A percentile compares a stretch with the other conserved stretches of the same genome.
Evolutionary conservation across 345 rosid genomes (phyloP).

Genomic region (Moricandia arvensis): DNA sequence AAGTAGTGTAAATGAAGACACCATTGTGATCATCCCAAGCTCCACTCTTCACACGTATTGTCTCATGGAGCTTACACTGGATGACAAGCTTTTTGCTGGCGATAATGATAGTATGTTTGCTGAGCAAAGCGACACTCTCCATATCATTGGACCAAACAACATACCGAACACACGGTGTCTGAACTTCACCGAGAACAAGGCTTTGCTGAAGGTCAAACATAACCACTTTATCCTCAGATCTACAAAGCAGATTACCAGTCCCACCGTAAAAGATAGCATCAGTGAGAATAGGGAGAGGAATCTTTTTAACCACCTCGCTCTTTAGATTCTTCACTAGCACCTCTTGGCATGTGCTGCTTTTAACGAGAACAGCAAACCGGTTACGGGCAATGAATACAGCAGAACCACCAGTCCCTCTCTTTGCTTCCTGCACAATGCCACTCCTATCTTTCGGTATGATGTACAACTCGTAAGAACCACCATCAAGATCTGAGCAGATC

Average conservation of each 20-base stretch:
- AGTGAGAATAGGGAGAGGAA: constrained; percentile 65
- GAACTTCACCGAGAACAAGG: too few species aligned
- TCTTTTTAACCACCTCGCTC: constrained; percentile 79
- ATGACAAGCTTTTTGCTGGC: constrained; percentile 87
- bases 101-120: constrained; percentile 88
- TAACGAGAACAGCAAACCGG: constrained; percentile 95
- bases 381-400: constrained; percentile 90
- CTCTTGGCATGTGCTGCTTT: constrained; percentile 83
- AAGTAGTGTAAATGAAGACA: constrained; percentile 40
- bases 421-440: constrained; percentile 77
- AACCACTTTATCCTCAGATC: too few species aligned
- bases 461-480: constrained; percentile 91
- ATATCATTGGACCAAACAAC: constrained; percentile 93
- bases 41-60: constrained; percentile 93
- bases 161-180: constrained; percentile 71
- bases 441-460: constrained; percentile 83
- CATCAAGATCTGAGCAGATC: constrained; percentile 90
- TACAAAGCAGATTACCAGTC: too few species aligned
- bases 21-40: constrained; percentile 97
- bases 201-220: too few species aligned
- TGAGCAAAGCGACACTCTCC: constrained; percentile 94
- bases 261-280: constrained; percentile 92
- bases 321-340: too few species aligned
- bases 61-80: constrained; percentile 91
- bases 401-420: constrained; percentile 79